Conservation (phyloP, 2,329 filamentous ascomycete species). For the Epichloe brachyelytri region DNA sequence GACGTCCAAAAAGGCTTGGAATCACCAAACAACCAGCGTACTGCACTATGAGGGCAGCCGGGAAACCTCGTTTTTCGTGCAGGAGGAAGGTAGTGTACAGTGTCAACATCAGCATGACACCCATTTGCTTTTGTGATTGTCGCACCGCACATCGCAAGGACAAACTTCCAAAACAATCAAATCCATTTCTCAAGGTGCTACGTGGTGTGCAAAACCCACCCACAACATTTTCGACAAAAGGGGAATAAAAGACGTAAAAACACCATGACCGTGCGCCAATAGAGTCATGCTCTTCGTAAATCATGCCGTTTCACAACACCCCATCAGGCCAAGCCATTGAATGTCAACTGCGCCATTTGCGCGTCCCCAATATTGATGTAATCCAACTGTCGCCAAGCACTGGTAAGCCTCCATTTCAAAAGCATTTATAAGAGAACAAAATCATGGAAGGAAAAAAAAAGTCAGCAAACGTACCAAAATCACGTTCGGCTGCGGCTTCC, state of each 20-base stretch:
- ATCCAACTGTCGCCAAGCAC: slow-evolving; percentile 23
- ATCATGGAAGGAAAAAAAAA: background rate
- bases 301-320: background rate
- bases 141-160: too few species aligned
- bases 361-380: slow-evolving; percentile 28
- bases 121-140: background rate
- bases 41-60: too few species aligned
- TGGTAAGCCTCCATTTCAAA: slow-evolving; percentile 8
- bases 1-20: too few species aligned
- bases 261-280: background rate
- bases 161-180: too few species aligned
- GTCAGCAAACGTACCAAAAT: slow-evolving; percentile 19
- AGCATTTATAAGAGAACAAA: background rate
- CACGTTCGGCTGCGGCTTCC: slow-evolving; percentile 16
- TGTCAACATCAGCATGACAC: background rate
- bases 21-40: too few species aligned
- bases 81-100: too few species aligned
- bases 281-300: background rate
- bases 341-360: slow-evolving; percentile 22
- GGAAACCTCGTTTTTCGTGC: too few species aligned
- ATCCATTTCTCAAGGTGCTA: background rate
- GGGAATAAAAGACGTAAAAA: background rate
- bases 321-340: slow-evolving; percentile 23
- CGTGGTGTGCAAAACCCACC: background rate
- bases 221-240: background rate